Percentiles rank a stretch among this genome's conserved stretches.
phyloP scores from a whole-genome alignment of 2,329 filamentous ascomycete genomes.

The Cladosporium sp. region DNA sequence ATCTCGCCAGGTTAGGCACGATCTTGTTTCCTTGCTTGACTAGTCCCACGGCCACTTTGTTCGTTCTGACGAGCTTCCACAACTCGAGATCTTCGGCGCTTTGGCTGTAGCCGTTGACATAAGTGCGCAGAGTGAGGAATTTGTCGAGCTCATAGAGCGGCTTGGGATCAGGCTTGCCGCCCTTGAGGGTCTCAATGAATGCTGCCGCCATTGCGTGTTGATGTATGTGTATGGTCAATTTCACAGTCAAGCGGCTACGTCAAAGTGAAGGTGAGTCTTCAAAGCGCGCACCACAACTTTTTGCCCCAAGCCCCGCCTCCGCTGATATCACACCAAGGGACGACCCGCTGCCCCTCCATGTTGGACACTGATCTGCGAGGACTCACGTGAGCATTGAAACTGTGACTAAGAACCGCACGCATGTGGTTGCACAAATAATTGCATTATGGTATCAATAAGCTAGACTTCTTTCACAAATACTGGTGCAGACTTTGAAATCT shows the following conservation, averaged over 20 bases:
- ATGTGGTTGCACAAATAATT: background rate
- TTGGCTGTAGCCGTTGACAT: conserved; percentile 75
- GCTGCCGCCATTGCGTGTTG: conserved; percentile 9
- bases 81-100: conserved; percentile 74
- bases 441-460: conserved; percentile 1
- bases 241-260: background rate
- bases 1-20: conserved; percentile 65
- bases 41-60: conserved; percentile 77
- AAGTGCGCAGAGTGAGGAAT: conserved; percentile 80
- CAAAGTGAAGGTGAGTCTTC: background rate
- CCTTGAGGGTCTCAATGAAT: conserved; percentile 11
- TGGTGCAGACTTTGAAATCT: background rate
- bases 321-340: background rate
- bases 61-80: conserved; percentile 78
- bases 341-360: background rate
- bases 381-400: no score
- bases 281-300: background rate
- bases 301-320: background rate
- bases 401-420: no score
- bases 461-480: background rate
- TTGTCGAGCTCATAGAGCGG: conserved; percentile 75
- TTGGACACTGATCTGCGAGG: no score
- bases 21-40: conserved; percentile 72
- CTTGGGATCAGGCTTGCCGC: conserved; percentile 11
- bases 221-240: background rate